phyloP scores from a whole-genome alignment of 345 rosid genomes.

The Gossypium bickii region DNA sequence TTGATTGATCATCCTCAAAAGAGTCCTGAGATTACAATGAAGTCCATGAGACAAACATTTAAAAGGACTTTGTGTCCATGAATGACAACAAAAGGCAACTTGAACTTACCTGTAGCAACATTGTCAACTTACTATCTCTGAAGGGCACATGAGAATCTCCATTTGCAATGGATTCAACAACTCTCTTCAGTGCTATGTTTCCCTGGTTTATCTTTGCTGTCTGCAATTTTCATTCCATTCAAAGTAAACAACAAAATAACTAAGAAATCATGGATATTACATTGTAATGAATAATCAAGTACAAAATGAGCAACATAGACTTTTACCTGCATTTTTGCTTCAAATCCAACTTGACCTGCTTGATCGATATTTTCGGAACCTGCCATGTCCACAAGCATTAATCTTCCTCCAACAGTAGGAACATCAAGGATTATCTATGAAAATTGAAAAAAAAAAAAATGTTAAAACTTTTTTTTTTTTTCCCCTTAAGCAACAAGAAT shows the following conservation, averaged over 20 bases:
- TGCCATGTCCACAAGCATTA: slow-evolving; percentile 99
- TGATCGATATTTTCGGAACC: slow-evolving; percentile 98
- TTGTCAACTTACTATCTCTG: slow-evolving; percentile 93
- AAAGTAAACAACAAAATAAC: slow-evolving; percentile 1
- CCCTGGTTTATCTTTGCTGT: slow-evolving; percentile 98
- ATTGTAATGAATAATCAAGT: not conserved
- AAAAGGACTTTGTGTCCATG: not conserved
- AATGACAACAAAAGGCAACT: not conserved
- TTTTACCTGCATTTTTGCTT: slow-evolving; percentile 95
- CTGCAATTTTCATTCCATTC: slow-evolving; percentile 35
- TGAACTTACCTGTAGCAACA: slow-evolving; percentile 76
- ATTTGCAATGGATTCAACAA: slow-evolving; percentile 96
- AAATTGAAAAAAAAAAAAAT: not conserved
- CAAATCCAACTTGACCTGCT: slow-evolving; percentile 89
- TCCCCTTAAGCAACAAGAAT: not conserved
- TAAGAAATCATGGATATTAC: not conserved
- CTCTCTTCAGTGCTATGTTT: slow-evolving; percentile 87
- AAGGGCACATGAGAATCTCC: slow-evolving; percentile 98
- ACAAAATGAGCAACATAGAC: not conserved
- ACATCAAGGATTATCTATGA: slow-evolving; percentile 87
- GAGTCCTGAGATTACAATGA: slow-evolving; percentile 56
- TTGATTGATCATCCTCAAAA: slow-evolving; percentile 92
- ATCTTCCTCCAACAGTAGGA: slow-evolving; percentile 90
- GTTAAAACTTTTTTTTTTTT: not conserved
- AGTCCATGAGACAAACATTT: not conserved